Evolutionary conservation across 2,329 filamentous ascomycete species (phyloP).

Genomic region (Talaromyces marneffei): DNA sequence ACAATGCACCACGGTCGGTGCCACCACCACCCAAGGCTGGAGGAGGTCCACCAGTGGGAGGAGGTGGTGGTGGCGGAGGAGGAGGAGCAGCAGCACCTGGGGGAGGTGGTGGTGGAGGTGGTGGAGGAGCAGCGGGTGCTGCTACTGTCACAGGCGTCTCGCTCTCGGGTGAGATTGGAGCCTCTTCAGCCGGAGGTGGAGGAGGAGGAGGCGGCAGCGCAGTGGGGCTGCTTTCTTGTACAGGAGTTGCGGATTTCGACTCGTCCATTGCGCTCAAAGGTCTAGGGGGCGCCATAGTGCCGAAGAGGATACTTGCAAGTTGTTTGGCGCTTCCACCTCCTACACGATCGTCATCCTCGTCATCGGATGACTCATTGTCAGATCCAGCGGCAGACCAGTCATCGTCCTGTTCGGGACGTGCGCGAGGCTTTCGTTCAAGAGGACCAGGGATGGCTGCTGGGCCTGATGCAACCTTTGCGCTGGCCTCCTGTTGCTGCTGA

Average conservation of each 20-base stretch:
- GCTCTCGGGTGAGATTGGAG: slow-evolving; percentile 24
- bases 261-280: slow-evolving; percentile 78
- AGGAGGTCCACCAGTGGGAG: slow-evolving; percentile 38
- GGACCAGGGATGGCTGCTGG: slow-evolving; percentile 41
- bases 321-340: slow-evolving; percentile 82
- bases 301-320: slow-evolving; percentile 89
- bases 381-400: slow-evolving; percentile 81
- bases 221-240: slow-evolving; percentile 38
- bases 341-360: slow-evolving; percentile 70
- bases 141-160: slow-evolving; percentile 17
- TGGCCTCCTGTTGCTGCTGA: slow-evolving; percentile 46
- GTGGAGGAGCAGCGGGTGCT: slow-evolving; percentile 27
- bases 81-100: slow-evolving; percentile 29
- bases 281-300: slow-evolving; percentile 90
- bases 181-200: slow-evolving; percentile 21
- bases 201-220: slow-evolving; percentile 31
- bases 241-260: slow-evolving; percentile 44
- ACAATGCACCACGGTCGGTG: slow-evolving; percentile 55
- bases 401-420: slow-evolving; percentile 51
- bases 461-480: slow-evolving; percentile 50
- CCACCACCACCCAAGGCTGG: slow-evolving; percentile 36
- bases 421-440: slow-evolving; percentile 45
- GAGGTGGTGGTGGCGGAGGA: slow-evolving; percentile 28
- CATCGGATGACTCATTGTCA: slow-evolving; percentile 64
- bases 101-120: slow-evolving; percentile 45